A percentile compares a stretch with the other conserved stretches of the same genome.
phyloP scores from a whole-genome alignment of 257 asterid genomes.

The Parsonsia alboflavescens region DNA sequence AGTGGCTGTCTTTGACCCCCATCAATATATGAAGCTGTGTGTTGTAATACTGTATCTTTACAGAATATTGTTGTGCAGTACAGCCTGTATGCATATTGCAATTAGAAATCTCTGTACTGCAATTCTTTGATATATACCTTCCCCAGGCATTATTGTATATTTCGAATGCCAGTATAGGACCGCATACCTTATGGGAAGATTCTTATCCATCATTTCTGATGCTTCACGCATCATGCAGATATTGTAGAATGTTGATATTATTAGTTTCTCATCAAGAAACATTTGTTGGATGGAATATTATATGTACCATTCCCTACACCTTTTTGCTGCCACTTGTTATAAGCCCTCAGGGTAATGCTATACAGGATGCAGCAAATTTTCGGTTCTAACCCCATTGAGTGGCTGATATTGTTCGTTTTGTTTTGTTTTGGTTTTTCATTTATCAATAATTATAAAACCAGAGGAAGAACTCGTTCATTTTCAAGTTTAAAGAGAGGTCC shows the following conservation, averaged over 20 bases:
- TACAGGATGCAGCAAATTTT: background rate
- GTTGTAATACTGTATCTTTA: background rate
- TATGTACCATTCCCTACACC: background rate
- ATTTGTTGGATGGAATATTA: background rate
- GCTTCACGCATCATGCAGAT: background rate
- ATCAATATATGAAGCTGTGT: background rate
- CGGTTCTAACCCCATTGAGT: background rate
- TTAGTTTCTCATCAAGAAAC: background rate
- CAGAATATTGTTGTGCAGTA: background rate
- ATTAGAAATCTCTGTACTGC: background rate
- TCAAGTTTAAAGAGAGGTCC: too few species aligned
- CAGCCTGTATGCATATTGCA: background rate
- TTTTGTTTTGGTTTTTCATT: too few species aligned
- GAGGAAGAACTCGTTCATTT: too few species aligned
- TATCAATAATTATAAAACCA: too few species aligned
- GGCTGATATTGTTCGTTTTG: too few species aligned
- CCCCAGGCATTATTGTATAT: background rate
- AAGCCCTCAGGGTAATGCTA: background rate
- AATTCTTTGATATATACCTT: background rate
- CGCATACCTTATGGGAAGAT: background rate
- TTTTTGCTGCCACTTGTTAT: background rate
- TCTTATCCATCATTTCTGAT: background rate
- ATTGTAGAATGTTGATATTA: constrained; percentile 1
- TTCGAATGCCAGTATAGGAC: background rate
- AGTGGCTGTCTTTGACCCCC: background rate